Evolutionary conservation across 345 rosid species (phyloP).

Genomic region (Boechera retrofracta): DNA sequence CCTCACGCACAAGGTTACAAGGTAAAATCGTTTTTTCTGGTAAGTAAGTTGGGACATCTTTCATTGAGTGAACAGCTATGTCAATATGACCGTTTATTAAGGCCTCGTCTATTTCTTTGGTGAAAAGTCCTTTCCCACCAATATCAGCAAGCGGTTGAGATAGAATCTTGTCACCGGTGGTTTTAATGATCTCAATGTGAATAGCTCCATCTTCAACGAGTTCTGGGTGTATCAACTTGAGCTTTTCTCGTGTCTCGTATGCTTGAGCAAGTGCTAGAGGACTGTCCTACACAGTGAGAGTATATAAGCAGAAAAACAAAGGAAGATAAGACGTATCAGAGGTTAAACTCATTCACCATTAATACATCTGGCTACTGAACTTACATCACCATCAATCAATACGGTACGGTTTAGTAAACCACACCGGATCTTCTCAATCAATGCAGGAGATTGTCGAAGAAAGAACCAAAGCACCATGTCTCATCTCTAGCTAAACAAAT

Average conservation of each 20-base stretch:
- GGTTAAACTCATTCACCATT: constrained; percentile 18
- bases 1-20: constrained; percentile 91
- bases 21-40: constrained; percentile 86
- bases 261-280: constrained; percentile 99
- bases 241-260: constrained; percentile 84
- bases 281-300: constrained; percentile 61
- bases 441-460: background rate
- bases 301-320: constrained; percentile 40
- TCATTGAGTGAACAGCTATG: constrained; percentile 99
- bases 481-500: background rate
- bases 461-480: background rate
- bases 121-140: constrained; percentile 97
- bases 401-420: background rate
- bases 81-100: constrained; percentile 82
- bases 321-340: constrained; percentile 22
- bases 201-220: constrained; percentile 91
- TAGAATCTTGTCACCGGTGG: constrained; percentile 93
- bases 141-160: constrained; percentile 96
- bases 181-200: constrained; percentile 86
- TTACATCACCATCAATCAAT: background rate
- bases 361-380: background rate
- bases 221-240: constrained; percentile 73
- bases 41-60: constrained; percentile 95
- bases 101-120: constrained; percentile 97
- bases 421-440: background rate